Evolutionary conservation across 2,329 filamentous ascomycete species (phyloP).

Genomic region (Phoma herbarum): DNA sequence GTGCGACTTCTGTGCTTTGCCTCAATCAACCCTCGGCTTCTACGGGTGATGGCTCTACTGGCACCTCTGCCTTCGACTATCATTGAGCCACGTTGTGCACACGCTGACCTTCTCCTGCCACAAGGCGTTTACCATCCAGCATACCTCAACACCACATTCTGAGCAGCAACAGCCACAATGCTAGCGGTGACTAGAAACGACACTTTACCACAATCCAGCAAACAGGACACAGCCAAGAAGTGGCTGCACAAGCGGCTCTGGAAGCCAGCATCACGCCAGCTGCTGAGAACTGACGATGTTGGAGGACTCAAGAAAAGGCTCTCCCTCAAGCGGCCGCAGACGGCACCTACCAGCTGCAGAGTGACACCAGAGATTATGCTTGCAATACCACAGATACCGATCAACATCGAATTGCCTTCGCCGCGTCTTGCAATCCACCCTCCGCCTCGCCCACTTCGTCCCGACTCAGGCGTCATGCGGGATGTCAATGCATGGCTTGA

Average conservation of each 20-base stretch:
- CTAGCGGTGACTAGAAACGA: constrained; percentile 30
- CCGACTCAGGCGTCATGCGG: constrained; percentile 36
- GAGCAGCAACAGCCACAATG: constrained; percentile 29
- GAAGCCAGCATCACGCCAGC: constrained; percentile 31
- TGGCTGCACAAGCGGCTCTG: constrained; percentile 41
- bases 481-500: constrained; percentile 48
- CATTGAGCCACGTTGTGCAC: not conserved
- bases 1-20: not conserved
- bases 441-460: constrained; percentile 36
- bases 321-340: constrained; percentile 34
- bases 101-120: not conserved
- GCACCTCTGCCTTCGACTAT: not conserved
- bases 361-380: constrained; percentile 1
- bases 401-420: constrained; percentile 21
- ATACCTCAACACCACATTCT: constrained; percentile 30
- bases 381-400: constrained; percentile 16
- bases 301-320: constrained; percentile 13
- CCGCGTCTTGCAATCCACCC: constrained; percentile 22
- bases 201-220: constrained; percentile 21
- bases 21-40: not conserved
- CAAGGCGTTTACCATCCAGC: constrained; percentile 23
- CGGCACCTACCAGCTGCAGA: constrained; percentile 32
- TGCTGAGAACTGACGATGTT: constrained; percentile 7
- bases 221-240: constrained; percentile 32
- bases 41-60: constrained; percentile 7